Evolutionary conservation across 495 filamentous ascomycete genomes (phyloP).

Genomic region (Polyplosphaeria fusca): DNA sequence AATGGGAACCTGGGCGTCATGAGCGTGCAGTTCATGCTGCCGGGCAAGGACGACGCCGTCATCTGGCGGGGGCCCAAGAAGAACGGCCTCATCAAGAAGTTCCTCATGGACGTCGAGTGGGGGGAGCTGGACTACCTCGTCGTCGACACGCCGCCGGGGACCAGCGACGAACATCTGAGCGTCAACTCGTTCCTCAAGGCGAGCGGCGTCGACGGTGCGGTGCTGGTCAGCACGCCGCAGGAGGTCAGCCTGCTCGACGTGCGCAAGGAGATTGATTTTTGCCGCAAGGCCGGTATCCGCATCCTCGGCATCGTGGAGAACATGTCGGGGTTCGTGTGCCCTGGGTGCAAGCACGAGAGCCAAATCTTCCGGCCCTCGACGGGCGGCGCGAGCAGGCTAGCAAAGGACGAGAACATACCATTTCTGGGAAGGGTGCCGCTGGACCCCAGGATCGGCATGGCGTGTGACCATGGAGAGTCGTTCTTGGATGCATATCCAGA

Average conservation of each 20-base stretch:
- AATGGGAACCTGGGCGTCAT: constrained; percentile 87
- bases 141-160: constrained; percentile 93
- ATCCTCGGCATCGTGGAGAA: constrained; percentile 93
- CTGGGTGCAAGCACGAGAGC: constrained; percentile 73
- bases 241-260: constrained; percentile 92
- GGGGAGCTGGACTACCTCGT: constrained; percentile 88
- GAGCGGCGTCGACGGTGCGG: constrained; percentile 85
- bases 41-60: constrained; percentile 84
- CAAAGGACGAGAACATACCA: constrained; percentile 77
- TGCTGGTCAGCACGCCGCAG: constrained; percentile 91
- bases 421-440: constrained; percentile 91
- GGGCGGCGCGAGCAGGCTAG: constrained; percentile 75
- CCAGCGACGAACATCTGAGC: constrained; percentile 88
- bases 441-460: constrained; percentile 91
- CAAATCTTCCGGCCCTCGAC: constrained; percentile 92
- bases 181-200: constrained; percentile 87
- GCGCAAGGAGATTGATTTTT: constrained; percentile 95
- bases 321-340: constrained; percentile 95
- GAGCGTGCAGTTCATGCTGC: constrained; percentile 97
- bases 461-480: constrained; percentile 94
- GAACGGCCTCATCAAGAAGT: constrained; percentile 96
- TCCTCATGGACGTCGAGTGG: constrained; percentile 96
- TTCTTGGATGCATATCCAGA: constrained; percentile 93
- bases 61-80: constrained; percentile 99
- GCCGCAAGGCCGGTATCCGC: constrained; percentile 84